phyloP scores from a whole-genome alignment of 1,284 basidiomycete species.

The Cryptococcus maquisensis region DNA sequence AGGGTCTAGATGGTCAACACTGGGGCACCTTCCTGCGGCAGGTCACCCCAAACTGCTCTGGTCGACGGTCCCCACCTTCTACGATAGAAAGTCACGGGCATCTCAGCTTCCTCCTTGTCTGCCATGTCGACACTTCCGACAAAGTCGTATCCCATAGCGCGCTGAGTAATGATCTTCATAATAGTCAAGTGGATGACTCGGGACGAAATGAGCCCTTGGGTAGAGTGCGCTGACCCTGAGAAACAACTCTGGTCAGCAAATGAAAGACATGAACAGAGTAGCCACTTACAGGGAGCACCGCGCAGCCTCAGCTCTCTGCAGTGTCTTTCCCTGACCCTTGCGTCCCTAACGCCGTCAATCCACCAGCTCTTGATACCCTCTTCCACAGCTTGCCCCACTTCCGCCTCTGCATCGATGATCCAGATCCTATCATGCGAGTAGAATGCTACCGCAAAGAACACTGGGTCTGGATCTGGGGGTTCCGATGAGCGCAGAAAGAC shows the following conservation, averaged over 20 bases:
- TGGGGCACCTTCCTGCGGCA: not conserved
- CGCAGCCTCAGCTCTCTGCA: constrained; percentile 41
- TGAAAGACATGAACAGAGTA: not conserved
- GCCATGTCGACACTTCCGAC: constrained; percentile 38
- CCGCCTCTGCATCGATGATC: constrained; percentile 46
- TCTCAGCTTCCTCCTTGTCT: constrained; percentile 41
- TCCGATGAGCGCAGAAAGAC: constrained; percentile 25
- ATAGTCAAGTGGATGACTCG: constrained; percentile 42
- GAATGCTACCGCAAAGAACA: constrained; percentile 44
- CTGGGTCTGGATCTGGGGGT: constrained; percentile 41
- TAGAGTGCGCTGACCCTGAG: constrained; percentile 35
- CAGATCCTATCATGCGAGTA: constrained; percentile 41
- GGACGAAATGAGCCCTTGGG: constrained; percentile 37
- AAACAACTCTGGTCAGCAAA: not conserved
- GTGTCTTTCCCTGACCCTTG: constrained; percentile 39
- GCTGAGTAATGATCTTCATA: constrained; percentile 36
- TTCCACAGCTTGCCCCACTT: constrained; percentile 42
- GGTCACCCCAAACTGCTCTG: constrained; percentile 4
- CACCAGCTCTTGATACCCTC: constrained; percentile 42
- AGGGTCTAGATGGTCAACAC: too few species aligned
- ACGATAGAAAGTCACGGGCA: constrained; percentile 40
- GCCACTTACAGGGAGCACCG: constrained; percentile 40
- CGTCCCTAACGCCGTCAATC: constrained; percentile 41
- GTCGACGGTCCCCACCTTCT: constrained; percentile 17
- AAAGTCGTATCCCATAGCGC: constrained; percentile 33